phyloP scores from a whole-genome alignment of 257 asterid species.

The Scutellaria barbata region DNA sequence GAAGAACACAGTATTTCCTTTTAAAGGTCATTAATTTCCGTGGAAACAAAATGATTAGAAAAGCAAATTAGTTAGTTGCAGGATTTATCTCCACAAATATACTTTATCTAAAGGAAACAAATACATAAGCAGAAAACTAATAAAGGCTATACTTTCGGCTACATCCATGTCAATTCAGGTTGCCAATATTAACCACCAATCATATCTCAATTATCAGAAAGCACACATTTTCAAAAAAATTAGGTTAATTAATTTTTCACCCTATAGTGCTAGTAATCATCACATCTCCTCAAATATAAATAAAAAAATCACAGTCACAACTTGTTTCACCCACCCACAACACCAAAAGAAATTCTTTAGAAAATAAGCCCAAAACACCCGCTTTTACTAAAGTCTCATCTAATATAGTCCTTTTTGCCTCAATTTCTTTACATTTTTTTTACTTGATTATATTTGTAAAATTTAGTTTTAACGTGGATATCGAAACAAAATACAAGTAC shows the following conservation, averaged over 20 bases:
- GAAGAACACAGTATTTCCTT: background rate
- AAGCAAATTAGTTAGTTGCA: conserved; percentile 9
- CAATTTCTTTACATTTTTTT: conserved; percentile 30
- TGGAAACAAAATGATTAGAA: background rate
- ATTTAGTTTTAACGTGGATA: no score
- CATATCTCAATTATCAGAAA: conserved; percentile 56
- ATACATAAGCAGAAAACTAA: conserved; percentile 31
- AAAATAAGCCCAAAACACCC: conserved; percentile 31
- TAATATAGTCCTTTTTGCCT: conserved; percentile 30
- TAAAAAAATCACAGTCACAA: conserved; percentile 30
- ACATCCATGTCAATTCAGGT: conserved; percentile 33
- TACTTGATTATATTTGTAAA: no score
- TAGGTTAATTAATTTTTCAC: conserved; percentile 11
- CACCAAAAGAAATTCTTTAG: conserved; percentile 14
- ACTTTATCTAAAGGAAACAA: conserved; percentile 23
- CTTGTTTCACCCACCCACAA: conserved; percentile 43
- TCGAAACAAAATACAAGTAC: no score
- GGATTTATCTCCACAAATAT: background rate
- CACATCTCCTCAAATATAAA: conserved; percentile 29
- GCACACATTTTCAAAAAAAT: conserved; percentile 27
- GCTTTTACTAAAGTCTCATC: conserved; percentile 42
- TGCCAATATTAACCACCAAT: conserved; percentile 44
- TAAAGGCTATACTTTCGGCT: conserved; percentile 54
- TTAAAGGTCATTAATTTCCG: background rate
- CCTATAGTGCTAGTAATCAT: conserved; percentile 52